Conservation (phyloP, 2,329 filamentous ascomycete species). For the Xylaria sp. region DNA sequence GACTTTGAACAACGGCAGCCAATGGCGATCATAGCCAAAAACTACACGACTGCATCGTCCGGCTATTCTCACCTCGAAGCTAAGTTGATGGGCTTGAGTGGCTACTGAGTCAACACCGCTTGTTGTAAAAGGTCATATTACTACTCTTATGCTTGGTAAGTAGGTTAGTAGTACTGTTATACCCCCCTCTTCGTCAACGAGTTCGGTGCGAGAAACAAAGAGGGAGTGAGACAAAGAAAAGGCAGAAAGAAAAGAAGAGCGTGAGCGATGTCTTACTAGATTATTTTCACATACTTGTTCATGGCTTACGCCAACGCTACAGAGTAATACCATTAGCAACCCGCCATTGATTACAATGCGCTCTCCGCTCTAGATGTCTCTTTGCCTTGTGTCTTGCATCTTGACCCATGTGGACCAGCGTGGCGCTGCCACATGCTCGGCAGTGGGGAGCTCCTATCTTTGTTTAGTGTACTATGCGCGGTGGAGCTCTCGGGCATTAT, state of each 20-base stretch:
- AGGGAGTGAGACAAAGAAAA: background rate
- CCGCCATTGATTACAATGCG: slow-evolving; percentile 4
- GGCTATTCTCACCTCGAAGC: slow-evolving; percentile 33
- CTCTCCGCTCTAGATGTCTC: slow-evolving; percentile 28
- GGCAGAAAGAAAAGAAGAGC: background rate
- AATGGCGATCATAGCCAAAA: slow-evolving; percentile 27
- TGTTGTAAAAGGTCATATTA: slow-evolving; percentile 23
- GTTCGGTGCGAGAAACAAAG: background rate
- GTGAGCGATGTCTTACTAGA: slow-evolving; percentile 15
- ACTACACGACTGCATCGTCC: slow-evolving; percentile 8
- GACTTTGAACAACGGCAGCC: slow-evolving; percentile 6
- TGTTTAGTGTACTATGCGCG: slow-evolving; percentile 19
- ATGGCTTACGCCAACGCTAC: slow-evolving; percentile 10
- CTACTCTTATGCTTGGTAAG: slow-evolving; percentile 13
- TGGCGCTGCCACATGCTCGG: slow-evolving; percentile 33
- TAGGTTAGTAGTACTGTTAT: slow-evolving; percentile 9
- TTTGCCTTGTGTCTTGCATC: slow-evolving; percentile 36
- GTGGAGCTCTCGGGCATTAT: slow-evolving; percentile 25
- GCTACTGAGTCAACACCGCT: slow-evolving; percentile 19
- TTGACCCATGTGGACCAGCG: slow-evolving; percentile 38
- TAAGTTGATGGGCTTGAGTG: slow-evolving; percentile 15
- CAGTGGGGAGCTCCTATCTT: slow-evolving; percentile 31
- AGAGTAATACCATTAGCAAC: slow-evolving; percentile 4
- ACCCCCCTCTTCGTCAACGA: slow-evolving; percentile 16
- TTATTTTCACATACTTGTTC: slow-evolving; percentile 19